Base-by-base conservation (phyloP, 1,139 yeast species). In the Yamadazyma songkhlaensis region DNA sequence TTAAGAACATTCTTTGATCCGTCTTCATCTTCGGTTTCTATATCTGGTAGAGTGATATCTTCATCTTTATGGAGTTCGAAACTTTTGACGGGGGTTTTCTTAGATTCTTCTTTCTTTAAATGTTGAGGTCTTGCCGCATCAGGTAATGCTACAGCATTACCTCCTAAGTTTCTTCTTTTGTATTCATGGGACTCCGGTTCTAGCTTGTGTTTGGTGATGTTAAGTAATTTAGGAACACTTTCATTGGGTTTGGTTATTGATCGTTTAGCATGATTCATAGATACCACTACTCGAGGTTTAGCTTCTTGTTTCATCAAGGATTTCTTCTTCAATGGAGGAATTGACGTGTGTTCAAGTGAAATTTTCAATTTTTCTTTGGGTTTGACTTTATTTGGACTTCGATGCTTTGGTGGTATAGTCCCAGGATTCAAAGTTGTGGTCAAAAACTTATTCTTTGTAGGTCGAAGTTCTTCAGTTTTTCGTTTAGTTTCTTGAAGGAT, bases 21-120 rank as follows among this genome's bases (percentile, higher is more conserved):
- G 38, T 75, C 82, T 34, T 81, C 88, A 27, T 81, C 81, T 39
- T 79, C 81, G 2, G 79, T 71, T 6, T 59, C 64, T 14, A 75
- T 72, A 27, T 72, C 77, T 0, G 80, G 80, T 17, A 75, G 54
- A 13, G 42, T 53, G 9, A 44, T 38, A 14, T 42, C 42, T 20
- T 32, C 17, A 3, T 41, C 32, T n/a, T 13, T 13, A 6, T 13
- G 11, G 4, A 42, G 28, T 12, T 39, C 39, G 20, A 37, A 22
- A 11, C 9, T 26, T 31, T 31, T 34, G 13, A 29, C 40, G 25
- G 41, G 42, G 11, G 45, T 40, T 24, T 35, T 41, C 13, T 12
- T 10, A 4, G 25, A 14, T 5, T 29, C 35, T 17, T 28, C 25
- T 3, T 22, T 9, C 23, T 35, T 29, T 32, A 9, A 26, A 38